Conservation (phyloP, 2,329 filamentous ascomycete species). For the Claviceps spartinae region DNA sequence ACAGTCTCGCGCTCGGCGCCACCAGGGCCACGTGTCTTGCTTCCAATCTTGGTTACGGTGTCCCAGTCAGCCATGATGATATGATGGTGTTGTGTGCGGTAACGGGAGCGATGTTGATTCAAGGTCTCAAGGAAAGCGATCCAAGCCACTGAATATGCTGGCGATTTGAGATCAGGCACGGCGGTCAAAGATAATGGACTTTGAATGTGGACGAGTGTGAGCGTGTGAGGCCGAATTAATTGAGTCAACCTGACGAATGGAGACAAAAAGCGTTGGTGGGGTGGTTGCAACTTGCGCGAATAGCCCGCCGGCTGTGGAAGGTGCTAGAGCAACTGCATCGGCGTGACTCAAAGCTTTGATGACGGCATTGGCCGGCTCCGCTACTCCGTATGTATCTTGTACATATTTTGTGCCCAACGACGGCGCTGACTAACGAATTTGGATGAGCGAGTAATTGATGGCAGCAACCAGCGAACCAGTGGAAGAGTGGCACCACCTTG, state of each 20-base stretch:
- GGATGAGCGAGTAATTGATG: too few relatives aligned
- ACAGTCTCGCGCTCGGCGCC: constrained; percentile 66
- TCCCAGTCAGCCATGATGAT: constrained; percentile 71
- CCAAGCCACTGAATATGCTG: not conserved
- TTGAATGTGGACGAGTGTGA: constrained; percentile 17
- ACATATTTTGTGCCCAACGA: too few relatives aligned
- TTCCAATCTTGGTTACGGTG: constrained; percentile 81
- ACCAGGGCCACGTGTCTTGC: constrained; percentile 60
- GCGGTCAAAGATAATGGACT: constrained; percentile 4
- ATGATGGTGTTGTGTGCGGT: constrained; percentile 14
- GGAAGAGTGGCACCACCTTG: too few relatives aligned
- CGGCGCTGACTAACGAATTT: too few relatives aligned
- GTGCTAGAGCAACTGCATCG: constrained; percentile 6
- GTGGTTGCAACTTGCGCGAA: not conserved
- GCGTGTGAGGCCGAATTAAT: constrained; percentile 9
- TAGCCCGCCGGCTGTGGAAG: constrained; percentile 5
- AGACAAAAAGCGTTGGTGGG: constrained; percentile 13
- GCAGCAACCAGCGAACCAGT: too few relatives aligned
- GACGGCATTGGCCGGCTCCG: not conserved
- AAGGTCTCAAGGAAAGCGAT: not conserved
- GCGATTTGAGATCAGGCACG: not conserved
- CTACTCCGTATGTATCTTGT: too few relatives aligned
- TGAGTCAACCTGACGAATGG: constrained; percentile 24
- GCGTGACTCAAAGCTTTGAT: not conserved
- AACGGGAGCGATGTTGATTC: constrained; percentile 4